Evolutionary conservation across 2,329 filamentous ascomycete species (phyloP).

Genomic region (Colletotrichum tamarilloi): DNA sequence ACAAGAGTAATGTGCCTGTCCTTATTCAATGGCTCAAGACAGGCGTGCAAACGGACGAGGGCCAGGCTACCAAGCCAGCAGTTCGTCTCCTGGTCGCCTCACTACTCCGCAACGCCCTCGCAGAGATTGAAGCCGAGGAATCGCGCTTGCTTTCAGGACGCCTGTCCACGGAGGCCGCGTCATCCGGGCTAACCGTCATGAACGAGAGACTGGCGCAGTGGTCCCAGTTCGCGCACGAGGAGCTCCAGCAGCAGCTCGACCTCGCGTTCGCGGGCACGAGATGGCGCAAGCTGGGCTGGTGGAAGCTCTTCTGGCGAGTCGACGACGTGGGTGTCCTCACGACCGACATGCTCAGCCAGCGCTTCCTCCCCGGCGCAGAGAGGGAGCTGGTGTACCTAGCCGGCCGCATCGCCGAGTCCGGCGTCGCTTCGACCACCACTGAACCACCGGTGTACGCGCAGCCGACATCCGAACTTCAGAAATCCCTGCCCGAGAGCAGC

Average conservation of each 20-base stretch:
- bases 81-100: conserved; percentile 76
- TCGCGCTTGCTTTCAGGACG: conserved; percentile 48
- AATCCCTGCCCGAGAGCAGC: background rate
- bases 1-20: conserved; percentile 73
- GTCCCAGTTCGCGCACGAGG: conserved; percentile 84
- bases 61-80: conserved; percentile 69
- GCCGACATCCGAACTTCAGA: conserved; percentile 42
- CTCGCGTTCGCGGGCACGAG: conserved; percentile 78
- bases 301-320: conserved; percentile 94
- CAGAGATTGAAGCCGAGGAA: conserved; percentile 63
- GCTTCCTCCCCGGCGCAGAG: conserved; percentile 83
- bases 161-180: conserved; percentile 43
- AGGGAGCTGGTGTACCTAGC: conserved; percentile 85
- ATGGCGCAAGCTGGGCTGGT: conserved; percentile 89
- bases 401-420: conserved; percentile 74
- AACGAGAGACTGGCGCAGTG: conserved; percentile 72
- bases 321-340: conserved; percentile 91
- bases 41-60: conserved; percentile 50
- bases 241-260: conserved; percentile 84
- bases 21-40: conserved; percentile 74
- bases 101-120: conserved; percentile 66
- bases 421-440: conserved; percentile 38
- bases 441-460: conserved; percentile 46
- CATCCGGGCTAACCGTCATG: conserved; percentile 60
- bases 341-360: conserved; percentile 79